Conservation (phyloP, 2,329 filamentous ascomycete species). For the Cercospora sojina region DNA sequence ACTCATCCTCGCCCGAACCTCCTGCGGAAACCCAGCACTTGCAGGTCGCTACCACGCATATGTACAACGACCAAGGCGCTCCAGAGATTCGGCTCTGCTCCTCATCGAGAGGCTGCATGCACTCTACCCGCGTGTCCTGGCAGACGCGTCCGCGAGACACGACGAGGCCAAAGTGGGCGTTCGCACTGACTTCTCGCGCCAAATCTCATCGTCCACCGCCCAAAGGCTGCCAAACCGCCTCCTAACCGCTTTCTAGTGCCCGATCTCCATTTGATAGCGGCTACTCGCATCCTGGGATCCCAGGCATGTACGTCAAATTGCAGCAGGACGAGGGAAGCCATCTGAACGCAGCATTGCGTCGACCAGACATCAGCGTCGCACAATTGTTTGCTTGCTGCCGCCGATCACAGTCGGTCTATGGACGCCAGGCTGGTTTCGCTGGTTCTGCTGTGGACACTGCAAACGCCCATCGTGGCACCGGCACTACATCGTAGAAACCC, state of each 20-base stretch:
- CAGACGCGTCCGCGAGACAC: constrained; percentile 22
- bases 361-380: constrained; percentile 22
- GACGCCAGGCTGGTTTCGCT: constrained; percentile 5
- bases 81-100: constrained; percentile 12
- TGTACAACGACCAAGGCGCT: constrained; percentile 13
- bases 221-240: constrained; percentile 15
- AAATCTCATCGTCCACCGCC: constrained; percentile 18
- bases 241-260: constrained; percentile 18
- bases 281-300: constrained; percentile 11
- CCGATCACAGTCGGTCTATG: constrained; percentile 20
- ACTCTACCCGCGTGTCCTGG: constrained; percentile 18
- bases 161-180: constrained; percentile 9
- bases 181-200: constrained; percentile 16
- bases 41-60: constrained; percentile 17
- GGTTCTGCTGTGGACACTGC: constrained; percentile 22
- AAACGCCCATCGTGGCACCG: constrained; percentile 26
- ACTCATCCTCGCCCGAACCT: constrained; percentile 22
- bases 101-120: constrained; percentile 18
- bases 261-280: constrained; percentile 11
- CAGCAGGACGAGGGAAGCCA: constrained; percentile 22
- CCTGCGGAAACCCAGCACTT: constrained; percentile 12
- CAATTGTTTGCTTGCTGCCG: constrained; percentile 29
- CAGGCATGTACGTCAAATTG: constrained; percentile 17
- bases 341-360: constrained; percentile 16
- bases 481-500: constrained; percentile 6